Evolutionary conservation across 176 grass and related monocot genomes (phyloP), one percentile per base, ranked within the genome.

Genomic region (Thalia dealbata): DNA sequence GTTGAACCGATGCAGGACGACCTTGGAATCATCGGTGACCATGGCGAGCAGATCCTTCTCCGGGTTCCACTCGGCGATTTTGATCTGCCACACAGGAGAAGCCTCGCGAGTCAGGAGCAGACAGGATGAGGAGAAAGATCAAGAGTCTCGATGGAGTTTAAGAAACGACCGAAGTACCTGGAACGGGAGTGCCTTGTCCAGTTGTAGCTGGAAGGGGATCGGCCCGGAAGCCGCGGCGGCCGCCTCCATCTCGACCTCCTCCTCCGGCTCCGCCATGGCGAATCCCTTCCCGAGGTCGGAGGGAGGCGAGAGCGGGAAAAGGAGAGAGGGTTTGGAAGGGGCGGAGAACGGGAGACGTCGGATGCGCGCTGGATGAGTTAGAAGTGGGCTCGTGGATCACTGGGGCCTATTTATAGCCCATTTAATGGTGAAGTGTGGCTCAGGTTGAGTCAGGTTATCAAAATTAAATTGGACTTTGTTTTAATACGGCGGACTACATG

Each of bases 1-100:
- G 79, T 92, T 97, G 78, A 97, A 97, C 27, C 95, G 90, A 83
- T 97, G 95, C 28, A 97, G 79, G 70, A 92, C 65, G 43, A 97
- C 81, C 82, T 91, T 97, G 14, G 85, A 97, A 26, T 97, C 90
- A 10, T 97, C 90, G 19, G 95, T 97, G 59, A 92, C 85, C 83
- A 97, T 92, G 42, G 90, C 95, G 80, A 97, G 95, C 32, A 92
- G 69, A 81, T 97, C 95, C 82, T 97, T 97, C 85, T 92, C 87
- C 55, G 90, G 95, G 66, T 97, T 97, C 95, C 95, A 97, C 65
- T 88, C 90, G 50, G 87, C 87, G 73, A 97, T 77, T 77, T 91
- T 92, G 61, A 97, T 90, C 95, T 97, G 73, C n/a, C 58, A 78
- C 76, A 75, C 50, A 51, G 69, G 42, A 60, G 75, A 24, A 27